A percentile compares a stretch with the other conserved stretches of the same genome.
phyloP scores from a whole-genome alignment of 2,329 filamentous ascomycete genomes.

The Thermoascus crustaceus region DNA sequence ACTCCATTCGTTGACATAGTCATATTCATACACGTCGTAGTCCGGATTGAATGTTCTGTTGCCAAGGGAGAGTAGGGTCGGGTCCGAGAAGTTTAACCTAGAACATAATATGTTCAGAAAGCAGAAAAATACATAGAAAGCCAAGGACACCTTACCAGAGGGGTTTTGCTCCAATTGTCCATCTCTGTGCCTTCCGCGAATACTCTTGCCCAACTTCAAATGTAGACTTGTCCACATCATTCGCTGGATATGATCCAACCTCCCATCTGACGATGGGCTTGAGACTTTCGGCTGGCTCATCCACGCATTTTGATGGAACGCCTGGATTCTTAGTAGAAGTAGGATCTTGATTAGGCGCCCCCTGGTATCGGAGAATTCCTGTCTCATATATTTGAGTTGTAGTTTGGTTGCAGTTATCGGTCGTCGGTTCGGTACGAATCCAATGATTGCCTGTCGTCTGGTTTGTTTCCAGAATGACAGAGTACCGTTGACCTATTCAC shows the following conservation, averaged over 20 bases:
- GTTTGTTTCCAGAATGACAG: constrained; percentile 16
- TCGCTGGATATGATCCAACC: constrained; percentile 10
- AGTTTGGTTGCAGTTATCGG: background rate
- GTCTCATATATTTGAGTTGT: background rate
- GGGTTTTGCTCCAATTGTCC: constrained; percentile 17
- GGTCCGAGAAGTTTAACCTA: constrained; percentile 16
- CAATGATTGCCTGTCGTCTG: constrained; percentile 5
- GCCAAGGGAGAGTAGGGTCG: constrained; percentile 18
- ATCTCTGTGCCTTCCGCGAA: constrained; percentile 10
- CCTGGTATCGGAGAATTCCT: constrained; percentile 3
- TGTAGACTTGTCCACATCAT: constrained; percentile 13
- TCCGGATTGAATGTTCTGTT: constrained; percentile 13
- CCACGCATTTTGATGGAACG: constrained; percentile 13
- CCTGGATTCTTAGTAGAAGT: background rate
- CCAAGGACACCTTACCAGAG: constrained; percentile 10
- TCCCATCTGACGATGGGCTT: constrained; percentile 20
- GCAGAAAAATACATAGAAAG: background rate
- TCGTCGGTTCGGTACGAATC: constrained; percentile 5
- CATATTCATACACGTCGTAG: constrained; percentile 14
- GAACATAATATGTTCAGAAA: background rate
- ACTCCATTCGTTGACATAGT: constrained; percentile 5
- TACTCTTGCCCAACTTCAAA: constrained; percentile 13
- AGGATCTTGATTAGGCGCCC: background rate
- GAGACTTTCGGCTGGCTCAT: constrained; percentile 18
- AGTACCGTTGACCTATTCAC: constrained; percentile 10